Percentiles rank a stretch among this genome's conserved stretches.
phyloP scores from a whole-genome alignment of 2,329 filamentous ascomycete species.

The Phyllosticta citribraziliensis region DNA sequence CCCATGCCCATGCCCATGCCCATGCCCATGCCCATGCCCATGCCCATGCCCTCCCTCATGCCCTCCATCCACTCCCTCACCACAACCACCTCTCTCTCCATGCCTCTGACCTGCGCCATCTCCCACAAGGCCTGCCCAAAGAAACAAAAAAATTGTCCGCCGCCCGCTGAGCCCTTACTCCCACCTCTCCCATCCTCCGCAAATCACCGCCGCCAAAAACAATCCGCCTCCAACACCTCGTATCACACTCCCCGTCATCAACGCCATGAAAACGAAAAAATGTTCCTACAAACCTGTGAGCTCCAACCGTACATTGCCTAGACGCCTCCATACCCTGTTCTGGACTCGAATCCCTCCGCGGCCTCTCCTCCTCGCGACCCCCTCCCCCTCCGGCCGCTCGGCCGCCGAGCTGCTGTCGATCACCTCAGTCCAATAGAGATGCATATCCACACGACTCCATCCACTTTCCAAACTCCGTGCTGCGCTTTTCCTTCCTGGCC shows the following conservation, averaged over 20 bases:
- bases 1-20: conserved; percentile 11
- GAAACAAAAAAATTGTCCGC: no score
- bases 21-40: no score
- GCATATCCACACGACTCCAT: conserved; percentile 7
- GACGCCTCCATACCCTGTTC: neutral
- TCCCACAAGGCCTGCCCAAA: no score
- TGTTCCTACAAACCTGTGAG: neutral
- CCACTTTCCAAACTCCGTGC: conserved; percentile 4
- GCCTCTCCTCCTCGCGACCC: neutral
- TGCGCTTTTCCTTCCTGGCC: neutral
- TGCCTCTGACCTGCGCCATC: no score
- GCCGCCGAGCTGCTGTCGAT: conserved; percentile 5
- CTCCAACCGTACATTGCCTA: neutral
- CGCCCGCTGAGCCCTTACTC: no score
- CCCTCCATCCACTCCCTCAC: no score
- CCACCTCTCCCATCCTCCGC: neutral
- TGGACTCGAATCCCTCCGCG: neutral
- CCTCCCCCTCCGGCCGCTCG: neutral
- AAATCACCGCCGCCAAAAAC: conserved; percentile 10
- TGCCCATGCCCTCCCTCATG: no score
- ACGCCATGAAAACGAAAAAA: neutral
- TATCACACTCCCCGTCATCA: conserved; percentile 3
- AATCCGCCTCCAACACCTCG: conserved; percentile 10
- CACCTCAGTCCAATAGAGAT: conserved; percentile 4
- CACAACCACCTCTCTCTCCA: no score